Base-by-base conservation (phyloP, 768 basidiomycete genomes). In the Exsudoporus frostii region DNA sequence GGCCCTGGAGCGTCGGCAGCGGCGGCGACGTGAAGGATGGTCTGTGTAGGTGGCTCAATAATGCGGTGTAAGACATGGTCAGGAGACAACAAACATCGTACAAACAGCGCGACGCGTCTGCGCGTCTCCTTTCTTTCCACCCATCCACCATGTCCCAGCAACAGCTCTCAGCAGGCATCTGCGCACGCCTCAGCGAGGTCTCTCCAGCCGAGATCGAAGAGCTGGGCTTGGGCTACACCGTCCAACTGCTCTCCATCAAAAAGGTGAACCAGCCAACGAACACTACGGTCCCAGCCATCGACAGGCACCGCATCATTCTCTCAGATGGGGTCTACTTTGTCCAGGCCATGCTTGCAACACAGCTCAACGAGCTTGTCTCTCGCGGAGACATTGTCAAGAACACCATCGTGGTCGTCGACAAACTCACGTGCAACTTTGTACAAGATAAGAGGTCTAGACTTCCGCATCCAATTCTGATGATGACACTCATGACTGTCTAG, bases 341-440 rank as follows among this genome's bases (percentile, higher is more conserved):
- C 44, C 97, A 98, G 69, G 86, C 90, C 24, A 98, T 99, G 97
- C 77, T 98, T 32, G 91, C 94, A 5, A 98, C 95, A 0, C 89
- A 92, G 64, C 79, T 94, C 41, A 98, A 98, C 63, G 56, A 75
- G 7, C 72, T 92, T 58, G 84, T 95, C 14, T 78, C 85, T 15
- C 75, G 83, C 0, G 80, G 83, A 7, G 64, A 73, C 1, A 74
- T 98, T 32, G 70, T 72, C 34, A 90, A 86, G 64, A 76, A 89
- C 64, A 76, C 83, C 1, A 71, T 98, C 20, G 81, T 87, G 36
- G 76, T 81, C 38, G 72, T 97, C 33, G 84, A 86, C 55, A 85
- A 81, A 62, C 81, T 90, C 63, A 88, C 92, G 1, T 87, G 85
- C 63, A 96, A 95, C 67, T 78, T 79, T 48, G 85, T 98, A 3